Conservation (phyloP, 805 yeast genomes). For the Hanseniaspora clermontiae region DNA sequence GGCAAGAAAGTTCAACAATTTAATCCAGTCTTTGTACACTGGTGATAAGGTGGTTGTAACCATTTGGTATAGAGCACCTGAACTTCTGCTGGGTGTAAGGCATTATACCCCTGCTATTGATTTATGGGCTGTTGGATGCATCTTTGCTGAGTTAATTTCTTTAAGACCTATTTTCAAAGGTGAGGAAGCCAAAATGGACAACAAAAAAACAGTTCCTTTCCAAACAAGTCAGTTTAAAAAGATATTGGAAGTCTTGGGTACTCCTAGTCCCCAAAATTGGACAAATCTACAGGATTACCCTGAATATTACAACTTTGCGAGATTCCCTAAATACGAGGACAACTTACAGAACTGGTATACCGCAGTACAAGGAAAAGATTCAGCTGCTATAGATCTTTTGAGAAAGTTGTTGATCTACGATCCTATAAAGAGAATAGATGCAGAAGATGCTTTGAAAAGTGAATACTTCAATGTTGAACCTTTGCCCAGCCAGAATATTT, state of each 20-base stretch:
- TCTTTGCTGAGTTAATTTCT: slow-evolving; percentile 78
- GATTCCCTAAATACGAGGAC: slow-evolving; percentile 41
- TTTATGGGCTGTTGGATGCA: slow-evolving; percentile 93
- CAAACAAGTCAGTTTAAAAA: slow-evolving; percentile 86
- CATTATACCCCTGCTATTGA: slow-evolving; percentile 90
- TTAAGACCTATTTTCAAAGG: slow-evolving; percentile 92
- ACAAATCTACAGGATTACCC: slow-evolving; percentile 69
- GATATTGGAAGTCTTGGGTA: slow-evolving; percentile 84
- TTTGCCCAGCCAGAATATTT: slow-evolving; percentile 66
- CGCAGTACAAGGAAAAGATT: slow-evolving; percentile 62
- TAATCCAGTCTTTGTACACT: slow-evolving; percentile 70
- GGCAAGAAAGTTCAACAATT: slow-evolving; percentile 77
- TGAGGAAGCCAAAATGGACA: slow-evolving; percentile 92
- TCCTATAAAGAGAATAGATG: slow-evolving; percentile 68
- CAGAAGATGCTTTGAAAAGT: slow-evolving; percentile 62
- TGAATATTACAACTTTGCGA: slow-evolving; percentile 46
- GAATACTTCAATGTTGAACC: slow-evolving; percentile 57
- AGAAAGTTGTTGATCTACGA: slow-evolving; percentile 63
- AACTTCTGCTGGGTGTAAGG: slow-evolving; percentile 73
- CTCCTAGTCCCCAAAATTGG: slow-evolving; percentile 74
- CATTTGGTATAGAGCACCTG: slow-evolving; percentile 95
- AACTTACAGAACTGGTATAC: slow-evolving; percentile 78
- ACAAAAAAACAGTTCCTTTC: slow-evolving; percentile 84
- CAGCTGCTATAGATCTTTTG: slow-evolving; percentile 53
- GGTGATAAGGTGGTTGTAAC: slow-evolving; percentile 96